Conservation (phyloP, 192 early-diverging fungal species). For the Coemansia umbellata region DNA sequence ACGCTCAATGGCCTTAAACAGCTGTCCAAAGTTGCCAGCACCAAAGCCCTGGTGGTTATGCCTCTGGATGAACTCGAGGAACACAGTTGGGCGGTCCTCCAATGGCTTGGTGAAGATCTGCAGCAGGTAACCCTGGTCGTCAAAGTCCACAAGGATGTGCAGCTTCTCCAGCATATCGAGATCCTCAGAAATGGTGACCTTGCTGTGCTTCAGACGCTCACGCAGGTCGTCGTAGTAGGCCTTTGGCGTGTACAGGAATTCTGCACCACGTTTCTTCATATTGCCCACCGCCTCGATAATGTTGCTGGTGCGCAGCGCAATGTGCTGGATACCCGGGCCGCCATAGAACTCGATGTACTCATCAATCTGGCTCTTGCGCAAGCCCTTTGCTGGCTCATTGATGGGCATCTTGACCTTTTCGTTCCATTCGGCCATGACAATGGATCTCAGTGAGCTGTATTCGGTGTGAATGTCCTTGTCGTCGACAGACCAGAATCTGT, state of each 20-base stretch:
- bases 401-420: constrained; percentile 96
- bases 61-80: constrained; percentile 96
- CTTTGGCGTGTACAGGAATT: constrained; percentile 82
- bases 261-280: constrained; percentile 80
- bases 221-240: constrained; percentile 87
- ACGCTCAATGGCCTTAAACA: constrained; percentile 93
- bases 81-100: constrained; percentile 94
- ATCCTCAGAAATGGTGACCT: constrained; percentile 73
- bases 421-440: constrained; percentile 91
- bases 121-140: constrained; percentile 93
- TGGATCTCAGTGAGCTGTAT: constrained; percentile 89
- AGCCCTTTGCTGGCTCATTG: constrained; percentile 92
- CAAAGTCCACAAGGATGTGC: constrained; percentile 92
- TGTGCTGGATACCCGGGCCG: constrained; percentile 85
- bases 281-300: constrained; percentile 80
- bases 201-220: constrained; percentile 64
- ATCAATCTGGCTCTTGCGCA: constrained; percentile 95
- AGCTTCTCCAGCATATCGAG: constrained; percentile 78
- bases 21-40: constrained; percentile 96
- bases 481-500: constrained; percentile 98
- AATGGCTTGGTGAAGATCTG: constrained; percentile 91
- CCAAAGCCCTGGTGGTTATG: constrained; percentile 91
- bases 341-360: constrained; percentile 56
- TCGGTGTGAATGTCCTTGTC: constrained; percentile 95
- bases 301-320: constrained; percentile 86